Evolutionary conservation across 495 filamentous ascomycete genomes (phyloP).

Genomic region (Hypoxylon lienhwacheense): DNA sequence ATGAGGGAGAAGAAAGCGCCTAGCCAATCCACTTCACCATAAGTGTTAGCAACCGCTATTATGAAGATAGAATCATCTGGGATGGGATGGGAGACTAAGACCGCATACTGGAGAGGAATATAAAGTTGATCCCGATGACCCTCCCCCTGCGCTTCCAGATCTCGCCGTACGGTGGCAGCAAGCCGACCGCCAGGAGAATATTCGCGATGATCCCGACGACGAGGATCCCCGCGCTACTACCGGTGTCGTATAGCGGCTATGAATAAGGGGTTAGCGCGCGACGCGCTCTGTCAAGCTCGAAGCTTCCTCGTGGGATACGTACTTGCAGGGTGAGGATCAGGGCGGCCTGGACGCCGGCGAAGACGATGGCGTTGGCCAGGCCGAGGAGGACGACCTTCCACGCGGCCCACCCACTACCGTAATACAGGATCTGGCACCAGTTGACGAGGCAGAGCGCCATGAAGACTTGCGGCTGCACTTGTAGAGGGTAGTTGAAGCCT

Average conservation of each 20-base stretch:
- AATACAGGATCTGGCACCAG: conserved; percentile 68
- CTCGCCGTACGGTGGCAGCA: conserved; percentile 73
- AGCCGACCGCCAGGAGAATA: conserved; percentile 59
- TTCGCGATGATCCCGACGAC: conserved; percentile 63
- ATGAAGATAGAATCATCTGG: no score
- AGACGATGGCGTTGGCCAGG: conserved; percentile 45
- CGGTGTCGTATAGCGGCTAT: conserved; percentile 54
- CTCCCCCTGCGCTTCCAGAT: conserved; percentile 69
- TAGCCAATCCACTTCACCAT: conserved; percentile 58
- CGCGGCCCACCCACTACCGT: conserved; percentile 57
- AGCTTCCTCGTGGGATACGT: conserved; percentile 20
- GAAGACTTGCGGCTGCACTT: conserved; percentile 75
- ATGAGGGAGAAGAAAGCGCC: conserved; percentile 78
- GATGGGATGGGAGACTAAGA: no score
- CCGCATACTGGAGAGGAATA: conserved; percentile 57
- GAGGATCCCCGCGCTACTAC: conserved; percentile 56
- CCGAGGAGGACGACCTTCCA: conserved; percentile 55
- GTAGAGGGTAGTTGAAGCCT: conserved; percentile 73
- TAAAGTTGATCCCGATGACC: conserved; percentile 68
- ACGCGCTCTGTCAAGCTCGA: not conserved
- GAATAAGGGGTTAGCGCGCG: not conserved
- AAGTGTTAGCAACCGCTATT: not conserved
- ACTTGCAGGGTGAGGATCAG: conserved; percentile 66
- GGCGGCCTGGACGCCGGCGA: conserved; percentile 61
- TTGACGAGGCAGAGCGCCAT: conserved; percentile 63